Evolutionary conservation across 371 early-diverging fungal genomes (phyloP).

Genomic region (Capillidium rhysosporum): DNA sequence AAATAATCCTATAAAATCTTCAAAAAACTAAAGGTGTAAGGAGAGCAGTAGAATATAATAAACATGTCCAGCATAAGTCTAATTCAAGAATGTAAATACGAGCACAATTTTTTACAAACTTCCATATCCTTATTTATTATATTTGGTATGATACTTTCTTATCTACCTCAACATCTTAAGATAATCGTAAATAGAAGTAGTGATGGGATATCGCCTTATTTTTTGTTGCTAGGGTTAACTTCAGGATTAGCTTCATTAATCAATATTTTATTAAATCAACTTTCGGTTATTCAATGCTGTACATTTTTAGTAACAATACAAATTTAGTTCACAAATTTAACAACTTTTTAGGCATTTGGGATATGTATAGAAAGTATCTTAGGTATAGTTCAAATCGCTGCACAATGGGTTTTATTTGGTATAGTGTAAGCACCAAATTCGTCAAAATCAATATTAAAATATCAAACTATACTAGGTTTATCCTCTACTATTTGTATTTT

Average conservation of each 20-base stretch:
- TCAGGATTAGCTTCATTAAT: slow-evolving; percentile 66
- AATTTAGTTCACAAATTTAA: not conserved
- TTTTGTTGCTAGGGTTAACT: slow-evolving; percentile 68
- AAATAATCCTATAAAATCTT: no score
- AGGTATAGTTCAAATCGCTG: slow-evolving; percentile 58
- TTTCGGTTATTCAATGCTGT: slow-evolving; percentile 59
- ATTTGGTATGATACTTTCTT: slow-evolving; percentile 37
- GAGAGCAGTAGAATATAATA: no score
- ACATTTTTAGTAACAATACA: slow-evolving; percentile 26
- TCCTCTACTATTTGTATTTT: slow-evolving; percentile 58
- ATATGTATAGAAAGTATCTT: slow-evolving; percentile 63
- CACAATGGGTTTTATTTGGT: slow-evolving; percentile 63
- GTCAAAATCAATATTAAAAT: no score
- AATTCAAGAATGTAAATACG: not conserved
- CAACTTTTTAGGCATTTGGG: slow-evolving; percentile 13
- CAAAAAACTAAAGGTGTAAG: no score
- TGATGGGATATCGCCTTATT: slow-evolving; percentile 78
- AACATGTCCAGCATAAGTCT: no score
- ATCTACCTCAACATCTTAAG: slow-evolving; percentile 49
- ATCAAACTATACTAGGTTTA: slow-evolving; percentile 20
- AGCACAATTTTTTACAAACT: not conserved
- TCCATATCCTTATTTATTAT: slow-evolving; percentile 17
- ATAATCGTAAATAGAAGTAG: slow-evolving; percentile 54
- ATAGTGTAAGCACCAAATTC: slow-evolving; percentile 23
- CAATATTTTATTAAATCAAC: slow-evolving; percentile 73